A percentile compares a stretch with the other conserved stretches of the same genome.
phyloP scores from a whole-genome alignment of 169 alveolate species.

The Amoebophrya sp. region DNA sequence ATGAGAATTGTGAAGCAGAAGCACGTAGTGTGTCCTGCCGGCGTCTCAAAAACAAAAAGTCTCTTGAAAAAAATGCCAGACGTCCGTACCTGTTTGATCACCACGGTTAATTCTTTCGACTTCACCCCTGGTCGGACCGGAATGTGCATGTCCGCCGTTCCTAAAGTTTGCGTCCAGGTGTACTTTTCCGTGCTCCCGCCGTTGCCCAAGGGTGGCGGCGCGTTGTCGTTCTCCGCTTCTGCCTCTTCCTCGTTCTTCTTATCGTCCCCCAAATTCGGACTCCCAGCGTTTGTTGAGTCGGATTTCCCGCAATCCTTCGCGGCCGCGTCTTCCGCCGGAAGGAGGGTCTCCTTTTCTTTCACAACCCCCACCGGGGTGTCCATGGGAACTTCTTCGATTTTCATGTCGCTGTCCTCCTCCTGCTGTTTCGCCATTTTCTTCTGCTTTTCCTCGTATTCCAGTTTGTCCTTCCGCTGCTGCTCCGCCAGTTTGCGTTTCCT shows the following conservation, averaged over 20 bases:
- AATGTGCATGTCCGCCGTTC: slow-evolving; percentile 57
- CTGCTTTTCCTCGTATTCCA: slow-evolving; percentile 46
- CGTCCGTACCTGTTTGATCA: slow-evolving; percentile 34
- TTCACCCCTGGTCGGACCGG: slow-evolving; percentile 52
- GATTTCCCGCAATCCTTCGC: too few relatives aligned
- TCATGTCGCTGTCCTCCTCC: slow-evolving; percentile 16
- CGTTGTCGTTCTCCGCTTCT: slow-evolving; percentile 47
- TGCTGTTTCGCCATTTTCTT: slow-evolving; percentile 33
- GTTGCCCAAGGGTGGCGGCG: slow-evolving; percentile 69
- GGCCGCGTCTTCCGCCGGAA: slow-evolving; percentile 7
- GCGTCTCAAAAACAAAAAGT: too few relatives aligned
- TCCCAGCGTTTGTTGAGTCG: background rate
- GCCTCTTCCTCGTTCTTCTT: slow-evolving; percentile 44
- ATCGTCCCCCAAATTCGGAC: background rate
- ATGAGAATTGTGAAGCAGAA: too few relatives aligned
- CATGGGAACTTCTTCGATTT: slow-evolving; percentile 31
- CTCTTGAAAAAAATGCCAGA: too few relatives aligned
- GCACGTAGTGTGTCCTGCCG: too few relatives aligned
- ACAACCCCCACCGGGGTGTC: slow-evolving; percentile 28
- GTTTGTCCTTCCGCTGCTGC: slow-evolving; percentile 56
- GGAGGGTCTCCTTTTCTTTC: background rate
- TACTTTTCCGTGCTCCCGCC: slow-evolving; percentile 81
- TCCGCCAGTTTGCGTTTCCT: slow-evolving; percentile 53
- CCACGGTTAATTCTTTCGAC: slow-evolving; percentile 47
- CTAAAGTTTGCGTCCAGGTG: slow-evolving; percentile 56